Evolutionary conservation across 1,139 yeast species (phyloP).

Genomic region (Diutina scorzettiae): DNA sequence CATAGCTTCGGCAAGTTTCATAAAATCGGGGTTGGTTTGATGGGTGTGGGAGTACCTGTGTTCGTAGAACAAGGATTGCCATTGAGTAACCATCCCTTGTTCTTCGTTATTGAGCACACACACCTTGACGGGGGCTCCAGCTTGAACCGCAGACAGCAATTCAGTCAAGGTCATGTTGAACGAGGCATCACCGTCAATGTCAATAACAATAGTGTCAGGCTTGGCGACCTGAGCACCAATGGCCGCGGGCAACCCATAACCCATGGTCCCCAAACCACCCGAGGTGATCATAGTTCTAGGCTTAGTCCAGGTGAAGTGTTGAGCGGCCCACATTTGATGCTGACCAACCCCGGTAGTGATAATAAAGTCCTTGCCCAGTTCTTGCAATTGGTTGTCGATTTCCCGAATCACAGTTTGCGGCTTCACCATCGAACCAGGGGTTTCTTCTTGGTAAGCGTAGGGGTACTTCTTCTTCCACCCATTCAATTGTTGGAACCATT

Average conservation of each 20-base stretch:
- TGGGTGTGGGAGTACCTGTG: constrained; percentile 96
- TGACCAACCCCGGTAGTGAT: constrained; percentile 98
- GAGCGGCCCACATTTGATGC: constrained; percentile 99
- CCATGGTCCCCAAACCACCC: constrained; percentile 99
- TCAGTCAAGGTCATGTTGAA: constrained; percentile 95
- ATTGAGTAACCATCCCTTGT: constrained; percentile 99
- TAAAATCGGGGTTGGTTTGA: constrained; percentile 86
- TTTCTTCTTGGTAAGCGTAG: constrained; percentile 52
- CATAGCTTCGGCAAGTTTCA: constrained; percentile 90
- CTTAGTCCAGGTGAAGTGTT: constrained; percentile 74
- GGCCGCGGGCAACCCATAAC: constrained; percentile 89
- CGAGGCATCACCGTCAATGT: constrained; percentile 97
- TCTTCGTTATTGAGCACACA: constrained; percentile 91
- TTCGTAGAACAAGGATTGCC: constrained; percentile 96
- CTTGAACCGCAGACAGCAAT: constrained; percentile 89
- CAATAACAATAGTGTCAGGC: constrained; percentile 91
- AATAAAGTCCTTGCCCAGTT: constrained; percentile 63
- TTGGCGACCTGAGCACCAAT: constrained; percentile 96
- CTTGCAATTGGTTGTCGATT: constrained; percentile 58
- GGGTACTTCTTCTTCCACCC: constrained; percentile 86
- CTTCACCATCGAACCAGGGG: constrained; percentile 72
- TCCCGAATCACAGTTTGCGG: constrained; percentile 87
- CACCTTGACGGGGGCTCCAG: constrained; percentile 78
- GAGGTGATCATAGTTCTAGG: constrained; percentile 93
- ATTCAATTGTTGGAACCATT: constrained; percentile 65